A percentile compares a stretch with the other conserved stretches of the same genome.
phyloP scores from a whole-genome alignment of 2,329 filamentous ascomycete species.

The Ceratocystis colombiana region DNA sequence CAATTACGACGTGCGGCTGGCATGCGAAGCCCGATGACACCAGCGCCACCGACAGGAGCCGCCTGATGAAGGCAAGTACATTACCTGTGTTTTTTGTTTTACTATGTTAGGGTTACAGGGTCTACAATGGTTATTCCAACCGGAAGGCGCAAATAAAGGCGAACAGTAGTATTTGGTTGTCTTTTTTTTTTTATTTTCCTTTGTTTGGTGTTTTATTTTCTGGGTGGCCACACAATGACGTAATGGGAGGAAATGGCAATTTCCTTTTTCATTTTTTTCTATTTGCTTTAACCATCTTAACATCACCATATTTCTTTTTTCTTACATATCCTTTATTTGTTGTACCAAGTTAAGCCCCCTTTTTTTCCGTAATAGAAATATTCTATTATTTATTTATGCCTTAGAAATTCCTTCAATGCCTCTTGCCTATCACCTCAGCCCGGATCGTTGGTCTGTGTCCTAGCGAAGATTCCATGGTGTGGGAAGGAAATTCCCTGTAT shows the following conservation, averaged over 20 bases:
- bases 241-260: too few relatives aligned
- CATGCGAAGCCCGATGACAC: slow-evolving; percentile 37
- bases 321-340: neutral
- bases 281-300: neutral
- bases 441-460: too few relatives aligned
- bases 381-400: too few relatives aligned
- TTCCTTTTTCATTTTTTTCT: too few relatives aligned
- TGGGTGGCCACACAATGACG: too few relatives aligned
- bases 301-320: too few relatives aligned
- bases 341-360: neutral
- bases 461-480: too few relatives aligned
- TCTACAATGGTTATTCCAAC: neutral
- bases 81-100: neutral
- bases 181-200: slow-evolving; percentile 3
- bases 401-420: too few relatives aligned
- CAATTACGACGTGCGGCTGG: slow-evolving; percentile 35
- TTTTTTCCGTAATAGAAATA: neutral
- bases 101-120: neutral
- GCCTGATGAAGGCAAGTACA: neutral
- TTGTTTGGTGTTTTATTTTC: neutral
- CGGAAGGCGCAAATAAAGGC: neutral
- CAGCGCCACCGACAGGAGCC: slow-evolving; percentile 27
- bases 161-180: neutral
- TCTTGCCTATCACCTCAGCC: too few relatives aligned
- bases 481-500: too few relatives aligned